Percentiles rank a stretch among this genome's conserved stretches.
Conservation (phyloP, 2,329 filamentous ascomycete species). For the Cladophialophora bantiana region DNA sequence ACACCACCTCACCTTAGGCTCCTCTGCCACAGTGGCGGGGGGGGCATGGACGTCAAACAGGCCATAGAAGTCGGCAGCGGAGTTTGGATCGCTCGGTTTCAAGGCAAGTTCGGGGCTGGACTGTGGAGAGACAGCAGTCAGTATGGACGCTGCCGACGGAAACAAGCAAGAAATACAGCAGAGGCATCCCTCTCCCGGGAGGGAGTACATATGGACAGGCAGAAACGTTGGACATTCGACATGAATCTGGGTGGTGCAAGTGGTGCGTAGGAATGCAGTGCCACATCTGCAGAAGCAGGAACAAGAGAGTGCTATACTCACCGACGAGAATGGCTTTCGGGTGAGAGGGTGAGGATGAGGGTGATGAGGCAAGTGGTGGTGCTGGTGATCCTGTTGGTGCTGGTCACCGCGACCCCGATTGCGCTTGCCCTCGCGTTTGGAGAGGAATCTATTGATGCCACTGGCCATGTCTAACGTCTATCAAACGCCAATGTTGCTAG, state of each 20-base stretch:
- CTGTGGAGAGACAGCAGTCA: conserved; percentile 30
- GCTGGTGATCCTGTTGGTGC: conserved; percentile 14
- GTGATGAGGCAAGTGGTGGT: conserved; percentile 11
- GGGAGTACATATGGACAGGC: conserved; percentile 32
- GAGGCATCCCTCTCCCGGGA: conserved; percentile 25
- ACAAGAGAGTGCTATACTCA: conserved; percentile 22
- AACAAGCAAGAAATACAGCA: conserved; percentile 28
- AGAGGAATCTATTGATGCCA: conserved; percentile 52
- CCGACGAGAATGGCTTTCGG: conserved; percentile 25
- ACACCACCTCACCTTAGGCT: conserved; percentile 34
- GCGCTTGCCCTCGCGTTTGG: conserved; percentile 48
- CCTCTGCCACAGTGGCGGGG: conserved; percentile 28
- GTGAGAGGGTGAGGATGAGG: conserved; percentile 11
- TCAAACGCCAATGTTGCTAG: background rate
- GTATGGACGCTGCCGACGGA: conserved; percentile 17
- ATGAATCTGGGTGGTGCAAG: conserved; percentile 36
- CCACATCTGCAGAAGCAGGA: conserved; percentile 5
- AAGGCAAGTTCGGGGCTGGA: conserved; percentile 31
- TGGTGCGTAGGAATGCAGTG: background rate
- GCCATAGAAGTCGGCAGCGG: conserved; percentile 39
- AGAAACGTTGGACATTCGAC: conserved; percentile 29
- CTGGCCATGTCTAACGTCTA: conserved; percentile 44
- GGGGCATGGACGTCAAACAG: conserved; percentile 34
- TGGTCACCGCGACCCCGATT: conserved; percentile 27
- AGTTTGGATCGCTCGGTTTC: conserved; percentile 31